A percentile compares a stretch with the other conserved stretches of the same genome.
phyloP scores from a whole-genome alignment of 2,329 filamentous ascomycete genomes.

The Phyllosticta paracitricarpa region DNA sequence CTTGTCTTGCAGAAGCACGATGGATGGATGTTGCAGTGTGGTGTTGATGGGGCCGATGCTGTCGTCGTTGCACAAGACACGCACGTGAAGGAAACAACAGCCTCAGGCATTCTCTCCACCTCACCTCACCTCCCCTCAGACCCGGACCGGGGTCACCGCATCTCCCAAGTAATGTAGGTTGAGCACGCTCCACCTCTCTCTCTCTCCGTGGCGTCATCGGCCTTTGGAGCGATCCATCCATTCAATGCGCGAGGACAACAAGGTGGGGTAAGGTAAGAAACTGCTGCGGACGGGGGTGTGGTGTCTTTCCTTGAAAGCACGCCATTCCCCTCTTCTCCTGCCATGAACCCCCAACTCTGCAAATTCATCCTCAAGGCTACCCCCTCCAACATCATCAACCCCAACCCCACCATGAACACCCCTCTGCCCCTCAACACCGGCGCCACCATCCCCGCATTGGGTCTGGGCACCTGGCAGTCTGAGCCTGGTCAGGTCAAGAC shows the following conservation, averaged over 20 bases:
- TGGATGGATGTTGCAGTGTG: background rate
- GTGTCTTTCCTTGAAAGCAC: background rate
- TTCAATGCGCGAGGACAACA: background rate
- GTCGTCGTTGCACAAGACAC: background rate
- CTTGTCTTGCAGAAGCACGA: background rate
- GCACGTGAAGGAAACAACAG: background rate
- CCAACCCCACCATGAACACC: conserved; percentile 30
- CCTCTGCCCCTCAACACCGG: conserved; percentile 31
- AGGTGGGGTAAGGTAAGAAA: background rate
- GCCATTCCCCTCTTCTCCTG: background rate
- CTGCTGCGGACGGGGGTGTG: background rate
- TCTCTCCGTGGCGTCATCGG: conserved; percentile 6
- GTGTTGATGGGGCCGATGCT: background rate
- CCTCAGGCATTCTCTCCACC: background rate
- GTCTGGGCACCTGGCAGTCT: conserved; percentile 31
- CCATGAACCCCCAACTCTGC: conserved; percentile 30
- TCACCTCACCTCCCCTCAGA: too few species aligned
- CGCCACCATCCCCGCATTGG: conserved; percentile 28
- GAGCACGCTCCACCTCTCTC: background rate
- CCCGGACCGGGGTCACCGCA: too few species aligned
- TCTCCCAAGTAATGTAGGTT: background rate
- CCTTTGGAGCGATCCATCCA: conserved; percentile 1
- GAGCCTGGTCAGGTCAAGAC: conserved; percentile 37
- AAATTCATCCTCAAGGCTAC: conserved; percentile 31
- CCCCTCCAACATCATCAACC: conserved; percentile 26